Percentiles rank a stretch among this genome's conserved stretches.
Conservation (phyloP, 176 grass and related monocot species). For the Pontederia crassipes region DNA sequence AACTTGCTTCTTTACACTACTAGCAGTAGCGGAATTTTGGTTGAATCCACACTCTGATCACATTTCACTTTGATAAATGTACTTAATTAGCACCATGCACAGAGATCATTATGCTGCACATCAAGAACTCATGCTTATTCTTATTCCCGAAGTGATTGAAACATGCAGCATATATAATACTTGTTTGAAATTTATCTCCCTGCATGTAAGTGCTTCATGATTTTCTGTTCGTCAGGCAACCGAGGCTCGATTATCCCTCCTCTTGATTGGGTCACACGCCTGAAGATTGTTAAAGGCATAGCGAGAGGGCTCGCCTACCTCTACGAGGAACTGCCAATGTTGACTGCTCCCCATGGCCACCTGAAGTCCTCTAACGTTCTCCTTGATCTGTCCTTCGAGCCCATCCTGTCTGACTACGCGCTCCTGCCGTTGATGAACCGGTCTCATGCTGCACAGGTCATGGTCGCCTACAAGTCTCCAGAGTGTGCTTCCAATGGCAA, state of each 20-base stretch:
- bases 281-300: constrained; percentile 77
- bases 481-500: constrained; percentile 45
- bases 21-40: neutral
- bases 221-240: constrained; percentile 23
- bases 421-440: constrained; percentile 55
- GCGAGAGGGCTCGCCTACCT: constrained; percentile 64
- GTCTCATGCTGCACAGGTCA: constrained; percentile 48
- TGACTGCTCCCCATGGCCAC: constrained; percentile 77
- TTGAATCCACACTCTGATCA: too few species aligned
- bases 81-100: too few species aligned
- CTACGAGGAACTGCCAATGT: constrained; percentile 80
- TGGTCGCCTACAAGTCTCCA: constrained; percentile 93
- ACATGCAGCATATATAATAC: too few species aligned
- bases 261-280: constrained; percentile 62
- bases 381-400: constrained; percentile 33
- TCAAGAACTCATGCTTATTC: too few species aligned
- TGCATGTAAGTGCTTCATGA: neutral
- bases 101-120: too few species aligned
- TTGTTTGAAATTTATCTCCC: neutral
- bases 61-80: too few species aligned
- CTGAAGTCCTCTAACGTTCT: constrained; percentile 94
- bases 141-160: too few species aligned
- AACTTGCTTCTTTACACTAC: neutral
- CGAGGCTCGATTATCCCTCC: constrained; percentile 30
- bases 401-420: constrained; percentile 68